A percentile compares a stretch with the other conserved stretches of the same genome.
Evolutionary conservation across 2,329 filamentous ascomycete species (phyloP).

Genomic region (Curvularia lunata): DNA sequence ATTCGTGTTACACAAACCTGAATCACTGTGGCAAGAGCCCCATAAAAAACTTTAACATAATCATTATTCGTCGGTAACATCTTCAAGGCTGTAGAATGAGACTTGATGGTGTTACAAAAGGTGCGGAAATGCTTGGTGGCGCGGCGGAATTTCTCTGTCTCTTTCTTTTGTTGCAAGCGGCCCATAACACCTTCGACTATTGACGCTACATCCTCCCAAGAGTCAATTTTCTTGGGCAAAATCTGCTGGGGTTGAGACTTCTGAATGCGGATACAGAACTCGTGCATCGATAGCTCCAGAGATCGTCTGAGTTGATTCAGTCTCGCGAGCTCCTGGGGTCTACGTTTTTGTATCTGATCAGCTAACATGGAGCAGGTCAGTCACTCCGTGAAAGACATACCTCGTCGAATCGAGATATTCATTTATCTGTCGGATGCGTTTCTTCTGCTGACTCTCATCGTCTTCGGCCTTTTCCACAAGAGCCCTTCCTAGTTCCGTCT

Average conservation of each 20-base stretch:
- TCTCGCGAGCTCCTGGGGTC: background rate
- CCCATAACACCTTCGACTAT: background rate
- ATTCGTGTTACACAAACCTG: background rate
- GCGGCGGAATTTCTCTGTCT: background rate
- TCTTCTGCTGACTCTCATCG: constrained; percentile 1
- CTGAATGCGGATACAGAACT: background rate
- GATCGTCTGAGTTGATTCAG: background rate
- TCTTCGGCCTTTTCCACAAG: background rate
- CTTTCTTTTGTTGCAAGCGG: constrained; percentile 1
- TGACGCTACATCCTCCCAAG: background rate
- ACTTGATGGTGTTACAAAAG: constrained; percentile 4
- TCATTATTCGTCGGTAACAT: constrained; percentile 2
- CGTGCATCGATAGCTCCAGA: background rate
- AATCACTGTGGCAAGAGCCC: constrained; percentile 1
- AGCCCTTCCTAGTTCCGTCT: background rate
- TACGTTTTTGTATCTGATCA: background rate
- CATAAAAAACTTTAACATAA: background rate
- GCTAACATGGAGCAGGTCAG: background rate
- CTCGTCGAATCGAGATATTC: constrained; percentile 4
- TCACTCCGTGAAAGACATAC: background rate
- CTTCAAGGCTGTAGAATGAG: background rate
- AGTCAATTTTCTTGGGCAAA: background rate
- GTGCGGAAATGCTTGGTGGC: background rate
- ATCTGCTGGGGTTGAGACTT: background rate
- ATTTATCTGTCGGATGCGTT: constrained; percentile 1